Conservation (phyloP, 306 rosid genomes). For the Inga leiocalycina region DNA sequence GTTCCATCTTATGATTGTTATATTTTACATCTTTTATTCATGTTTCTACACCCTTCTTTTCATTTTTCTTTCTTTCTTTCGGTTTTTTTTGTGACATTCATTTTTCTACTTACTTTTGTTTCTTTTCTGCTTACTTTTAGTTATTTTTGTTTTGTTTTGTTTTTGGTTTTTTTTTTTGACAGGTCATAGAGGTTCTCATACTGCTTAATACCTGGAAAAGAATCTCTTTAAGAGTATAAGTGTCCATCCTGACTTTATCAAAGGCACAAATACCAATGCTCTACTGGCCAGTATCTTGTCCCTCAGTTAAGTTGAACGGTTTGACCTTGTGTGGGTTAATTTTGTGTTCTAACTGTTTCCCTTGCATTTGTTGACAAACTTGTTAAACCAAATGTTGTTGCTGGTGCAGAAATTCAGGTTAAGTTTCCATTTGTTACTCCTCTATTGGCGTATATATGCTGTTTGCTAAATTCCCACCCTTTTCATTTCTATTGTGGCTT, state of each 20-base stretch:
- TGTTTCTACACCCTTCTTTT: not conserved
- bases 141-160: not conserved
- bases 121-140: no score
- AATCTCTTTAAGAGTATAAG: conserved; percentile 73
- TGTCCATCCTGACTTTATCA: conserved; percentile 75
- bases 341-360: conserved; percentile 70
- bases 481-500: conserved; percentile 21
- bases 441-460: conserved; percentile 7
- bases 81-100: no score
- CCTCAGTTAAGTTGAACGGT: not conserved
- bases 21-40: conserved; percentile 16
- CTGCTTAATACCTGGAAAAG: conserved; percentile 80
- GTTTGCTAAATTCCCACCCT: conserved; percentile 27
- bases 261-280: conserved; percentile 43
- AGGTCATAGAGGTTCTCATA: conserved; percentile 91
- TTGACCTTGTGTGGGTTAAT: not conserved
- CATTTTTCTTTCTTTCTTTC: no score
- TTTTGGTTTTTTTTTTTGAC: not conserved
- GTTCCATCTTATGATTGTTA: not conserved
- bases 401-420: conserved; percentile 91
- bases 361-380: conserved; percentile 89
- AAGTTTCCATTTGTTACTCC: conserved; percentile 27
- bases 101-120: no score
- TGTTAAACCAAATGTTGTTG: conserved; percentile 79
- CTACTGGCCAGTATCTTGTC: not conserved